Percentiles rank a stretch among this genome's conserved stretches.
Evolutionary conservation across 768 basidiomycete genomes (phyloP).

Genomic region (Mycena maculata): DNA sequence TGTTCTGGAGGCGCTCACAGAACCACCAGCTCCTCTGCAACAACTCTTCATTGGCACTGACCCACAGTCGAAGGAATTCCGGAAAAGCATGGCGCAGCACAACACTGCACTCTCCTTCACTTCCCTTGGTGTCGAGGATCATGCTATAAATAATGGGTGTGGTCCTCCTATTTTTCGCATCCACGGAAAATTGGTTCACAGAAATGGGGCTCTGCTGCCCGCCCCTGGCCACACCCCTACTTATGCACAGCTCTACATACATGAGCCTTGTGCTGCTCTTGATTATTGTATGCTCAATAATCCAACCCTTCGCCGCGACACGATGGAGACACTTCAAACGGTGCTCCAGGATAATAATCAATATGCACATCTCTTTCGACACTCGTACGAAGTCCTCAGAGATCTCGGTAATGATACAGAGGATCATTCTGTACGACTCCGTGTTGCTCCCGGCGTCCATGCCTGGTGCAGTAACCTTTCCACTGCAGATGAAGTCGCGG

Average conservation of each 20-base stretch:
- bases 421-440: conserved; percentile 30
- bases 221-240: conserved; percentile 30
- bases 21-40: conserved; percentile 38
- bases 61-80: conserved; percentile 36
- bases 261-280: conserved; percentile 45
- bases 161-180: conserved; percentile 45
- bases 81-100: conserved; percentile 47
- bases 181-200: conserved; percentile 47
- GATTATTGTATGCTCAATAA: conserved; percentile 32
- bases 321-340: conserved; percentile 34
- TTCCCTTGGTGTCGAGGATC: conserved; percentile 42
- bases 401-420: conserved; percentile 32
- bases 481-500: conserved; percentile 27
- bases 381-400: conserved; percentile 36
- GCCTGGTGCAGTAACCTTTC: conserved; percentile 50
- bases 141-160: conserved; percentile 33
- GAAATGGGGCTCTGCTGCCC: conserved; percentile 47
- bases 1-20: conserved; percentile 36
- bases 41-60: conserved; percentile 33
- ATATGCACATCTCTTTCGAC: conserved; percentile 34
- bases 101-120: conserved; percentile 51
- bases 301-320: conserved; percentile 3
- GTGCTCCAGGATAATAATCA: conserved; percentile 24
- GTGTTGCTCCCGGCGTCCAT: conserved; percentile 35
- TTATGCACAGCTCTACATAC: conserved; percentile 57